These are phyloP conservation scores for Amanita rimosa DNA, from an alignment of 768 basidiomycete genomes.

Conservation along the genomic window DNA sequence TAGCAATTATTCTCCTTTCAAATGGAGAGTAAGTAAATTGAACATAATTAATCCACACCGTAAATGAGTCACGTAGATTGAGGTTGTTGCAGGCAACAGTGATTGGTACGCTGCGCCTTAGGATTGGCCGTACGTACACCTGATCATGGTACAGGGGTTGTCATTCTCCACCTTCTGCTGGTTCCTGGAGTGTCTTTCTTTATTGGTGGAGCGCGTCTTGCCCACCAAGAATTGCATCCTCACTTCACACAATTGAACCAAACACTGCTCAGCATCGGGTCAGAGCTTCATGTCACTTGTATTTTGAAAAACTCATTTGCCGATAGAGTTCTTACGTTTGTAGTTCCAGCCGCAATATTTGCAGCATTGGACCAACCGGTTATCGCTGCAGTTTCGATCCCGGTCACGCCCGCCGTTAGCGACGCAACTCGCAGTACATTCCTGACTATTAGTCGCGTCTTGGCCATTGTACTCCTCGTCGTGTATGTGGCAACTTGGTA, in stretches of 20 bases:
- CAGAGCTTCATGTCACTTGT: slow-evolving; percentile 7
- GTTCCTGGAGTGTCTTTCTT: slow-evolving; percentile 63
- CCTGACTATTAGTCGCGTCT: slow-evolving; percentile 52
- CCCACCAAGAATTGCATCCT: slow-evolving; percentile 59
- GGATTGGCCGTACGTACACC: background rate
- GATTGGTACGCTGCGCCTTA: slow-evolving; percentile 28
- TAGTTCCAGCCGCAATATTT: slow-evolving; percentile 61
- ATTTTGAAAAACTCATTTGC: background rate
- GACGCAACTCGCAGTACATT: slow-evolving; percentile 35
- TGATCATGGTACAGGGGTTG: slow-evolving; percentile 34
- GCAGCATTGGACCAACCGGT: slow-evolving; percentile 36
- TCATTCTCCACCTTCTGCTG: slow-evolving; percentile 62
- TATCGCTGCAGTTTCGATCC: slow-evolving; percentile 5
- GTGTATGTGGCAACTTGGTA: slow-evolving; percentile 29
- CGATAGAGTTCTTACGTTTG: slow-evolving; percentile 45
- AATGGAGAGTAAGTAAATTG: slow-evolving; percentile 53
- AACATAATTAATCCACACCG: background rate
- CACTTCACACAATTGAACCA: slow-evolving; percentile 59
- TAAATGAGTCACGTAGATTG: slow-evolving; percentile 25
- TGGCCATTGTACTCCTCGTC: slow-evolving; percentile 49
- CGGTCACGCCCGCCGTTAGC: slow-evolving; percentile 18
- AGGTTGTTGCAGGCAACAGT: slow-evolving; percentile 60
- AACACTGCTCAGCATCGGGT: slow-evolving; percentile 60
- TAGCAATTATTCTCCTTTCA: slow-evolving; percentile 58
- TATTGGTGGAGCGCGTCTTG: slow-evolving; percentile 56